Conservation (phyloP, 2,329 filamentous ascomycete genomes). For the Pochonia chlamydosporia region DNA sequence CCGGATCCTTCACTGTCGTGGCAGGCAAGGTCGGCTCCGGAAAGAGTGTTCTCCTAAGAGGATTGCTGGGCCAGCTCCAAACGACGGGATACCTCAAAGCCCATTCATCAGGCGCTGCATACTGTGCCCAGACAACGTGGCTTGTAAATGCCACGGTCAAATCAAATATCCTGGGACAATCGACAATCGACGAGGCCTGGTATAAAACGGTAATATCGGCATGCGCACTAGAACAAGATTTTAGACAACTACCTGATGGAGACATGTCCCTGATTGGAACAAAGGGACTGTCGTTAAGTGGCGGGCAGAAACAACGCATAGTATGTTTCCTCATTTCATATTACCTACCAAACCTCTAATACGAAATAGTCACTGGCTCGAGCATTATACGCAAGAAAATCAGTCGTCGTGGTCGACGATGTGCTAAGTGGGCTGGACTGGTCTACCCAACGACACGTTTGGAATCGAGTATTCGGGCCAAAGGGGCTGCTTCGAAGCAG, state of each 20-base stretch:
- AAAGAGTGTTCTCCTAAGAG: constrained; percentile 11
- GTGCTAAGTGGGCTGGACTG: neutral
- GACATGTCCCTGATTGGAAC: constrained; percentile 2
- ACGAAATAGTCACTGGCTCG: neutral
- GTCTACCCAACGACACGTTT: neutral
- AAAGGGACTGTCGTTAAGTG: neutral
- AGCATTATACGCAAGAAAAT: neutral
- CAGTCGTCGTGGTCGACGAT: neutral
- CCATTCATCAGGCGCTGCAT: constrained; percentile 4
- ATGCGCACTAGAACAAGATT: constrained; percentile 11
- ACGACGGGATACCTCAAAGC: neutral
- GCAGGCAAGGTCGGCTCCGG: constrained; percentile 15
- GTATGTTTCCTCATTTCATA: neutral
- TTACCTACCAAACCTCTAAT: neutral
- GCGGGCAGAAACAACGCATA: neutral
- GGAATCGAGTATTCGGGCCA: neutral
- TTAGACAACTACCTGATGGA: constrained; percentile 9
- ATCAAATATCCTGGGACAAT: constrained; percentile 11
- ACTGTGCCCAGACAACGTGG: constrained; percentile 15
- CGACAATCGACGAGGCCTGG: constrained; percentile 9
- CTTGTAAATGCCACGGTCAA: constrained; percentile 10
- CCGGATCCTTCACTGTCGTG: constrained; percentile 9
- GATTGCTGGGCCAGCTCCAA: constrained; percentile 12
- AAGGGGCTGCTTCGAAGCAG: neutral
- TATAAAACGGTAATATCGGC: constrained; percentile 10